phyloP scores from a whole-genome alignment of 169 alveolate genomes.

The Plasmodium vivax region DNA sequence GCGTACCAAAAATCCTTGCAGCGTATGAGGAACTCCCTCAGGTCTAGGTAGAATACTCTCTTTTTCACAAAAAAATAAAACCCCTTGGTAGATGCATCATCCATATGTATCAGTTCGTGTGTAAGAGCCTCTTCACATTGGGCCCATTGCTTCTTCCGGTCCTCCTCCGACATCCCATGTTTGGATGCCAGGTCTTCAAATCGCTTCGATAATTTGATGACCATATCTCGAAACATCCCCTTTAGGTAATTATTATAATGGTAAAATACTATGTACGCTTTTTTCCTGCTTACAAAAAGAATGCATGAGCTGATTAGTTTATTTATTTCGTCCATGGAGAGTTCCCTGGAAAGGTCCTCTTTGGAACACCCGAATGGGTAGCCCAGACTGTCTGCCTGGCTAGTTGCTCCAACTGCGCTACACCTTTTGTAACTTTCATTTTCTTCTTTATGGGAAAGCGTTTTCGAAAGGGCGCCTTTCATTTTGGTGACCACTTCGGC shows the following conservation, averaged over 20 bases:
- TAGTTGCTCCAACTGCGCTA: not conserved
- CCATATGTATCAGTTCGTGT: not conserved
- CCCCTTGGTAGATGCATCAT: not conserved
- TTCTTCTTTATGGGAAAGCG: not conserved
- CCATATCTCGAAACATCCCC: not conserved
- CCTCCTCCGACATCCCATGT: not conserved
- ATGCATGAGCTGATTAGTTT: not conserved
- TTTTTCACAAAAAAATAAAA: not conserved
- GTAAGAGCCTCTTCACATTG: not conserved
- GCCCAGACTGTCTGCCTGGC: not conserved
- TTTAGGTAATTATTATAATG: constrained; percentile 3
- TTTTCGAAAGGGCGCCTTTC: not conserved
- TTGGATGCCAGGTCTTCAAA: not conserved
- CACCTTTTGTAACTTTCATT: not conserved
- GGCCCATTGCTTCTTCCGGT: not conserved
- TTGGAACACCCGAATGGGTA: not conserved
- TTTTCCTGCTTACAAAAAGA: not conserved
- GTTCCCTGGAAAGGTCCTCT: not conserved
- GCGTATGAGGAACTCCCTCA: not conserved
- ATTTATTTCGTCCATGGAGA: not conserved
- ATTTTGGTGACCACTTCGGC: not conserved
- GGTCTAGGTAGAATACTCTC: not conserved
- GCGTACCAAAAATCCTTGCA: not conserved
- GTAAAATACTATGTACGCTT: constrained; percentile 5
- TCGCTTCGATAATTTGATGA: not conserved